phyloP scores from a whole-genome alignment of 441 rosid genomes.

The Arabidopsis hybrid region DNA sequence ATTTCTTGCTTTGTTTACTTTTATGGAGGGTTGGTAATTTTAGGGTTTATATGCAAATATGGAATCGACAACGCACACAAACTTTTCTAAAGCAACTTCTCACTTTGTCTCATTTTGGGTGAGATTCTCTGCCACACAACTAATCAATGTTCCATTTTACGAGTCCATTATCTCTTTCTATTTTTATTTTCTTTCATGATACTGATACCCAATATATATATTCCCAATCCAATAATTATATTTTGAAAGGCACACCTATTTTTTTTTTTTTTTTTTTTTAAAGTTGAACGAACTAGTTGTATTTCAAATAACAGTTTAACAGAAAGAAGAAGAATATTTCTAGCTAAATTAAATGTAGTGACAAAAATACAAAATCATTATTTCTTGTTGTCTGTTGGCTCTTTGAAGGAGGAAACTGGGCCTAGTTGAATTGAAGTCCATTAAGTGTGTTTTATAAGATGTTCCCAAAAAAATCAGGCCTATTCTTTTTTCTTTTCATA shows the following conservation, averaged over 20 bases:
- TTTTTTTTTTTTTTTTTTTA: too few species aligned
- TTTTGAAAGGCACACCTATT: conserved; percentile 28
- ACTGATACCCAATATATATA: conserved; percentile 16
- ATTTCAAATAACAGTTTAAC: not conserved
- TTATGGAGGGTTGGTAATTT: conserved; percentile 26
- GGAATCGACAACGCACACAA: conserved; percentile 47
- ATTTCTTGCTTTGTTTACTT: conserved; percentile 22
- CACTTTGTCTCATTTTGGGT: conserved; percentile 43
- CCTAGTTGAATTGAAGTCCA: not conserved
- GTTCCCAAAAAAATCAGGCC: not conserved
- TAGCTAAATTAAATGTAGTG: conserved; percentile 2
- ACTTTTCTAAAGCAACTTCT: conserved; percentile 45
- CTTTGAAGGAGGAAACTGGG: not conserved
- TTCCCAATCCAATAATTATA: conserved; percentile 37
- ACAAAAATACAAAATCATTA: not conserved
- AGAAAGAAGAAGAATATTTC: not conserved
- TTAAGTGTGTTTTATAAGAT: not conserved
- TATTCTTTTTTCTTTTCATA: too few species aligned
- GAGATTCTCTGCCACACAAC: conserved; percentile 48
- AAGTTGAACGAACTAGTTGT: too few species aligned
- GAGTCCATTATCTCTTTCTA: conserved; percentile 40
- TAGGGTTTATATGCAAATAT: conserved; percentile 44
- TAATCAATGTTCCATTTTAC: conserved; percentile 30
- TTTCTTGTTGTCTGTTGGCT: not conserved
- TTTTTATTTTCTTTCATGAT: conserved; percentile 28